Evolutionary conservation across 2,329 filamentous ascomycete genomes (phyloP), one percentile per base, ranked within the genome.

Genomic region (Neofusicoccum sp.): DNA sequence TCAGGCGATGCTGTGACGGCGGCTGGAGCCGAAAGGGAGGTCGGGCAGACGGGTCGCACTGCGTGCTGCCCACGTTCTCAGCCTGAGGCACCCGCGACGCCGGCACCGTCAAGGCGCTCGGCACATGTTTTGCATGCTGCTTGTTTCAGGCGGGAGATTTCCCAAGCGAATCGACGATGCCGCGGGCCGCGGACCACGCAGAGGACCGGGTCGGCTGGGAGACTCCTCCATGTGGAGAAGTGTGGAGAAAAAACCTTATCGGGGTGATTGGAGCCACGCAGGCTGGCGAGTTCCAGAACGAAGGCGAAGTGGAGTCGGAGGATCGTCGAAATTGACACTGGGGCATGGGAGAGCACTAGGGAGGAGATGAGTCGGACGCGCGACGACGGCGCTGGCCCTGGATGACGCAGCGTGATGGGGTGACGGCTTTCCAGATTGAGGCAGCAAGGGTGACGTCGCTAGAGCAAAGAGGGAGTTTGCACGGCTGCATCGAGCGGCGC

Each of bases 41-140:
- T n/a, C 12, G 41, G 29, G 56, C 29, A 36, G 36, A 14, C 34
- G 31, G 56, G 56, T 60, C 41, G 44, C 56, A 60, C 56, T 33
- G 56, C 56, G 56, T 60, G 29, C 56, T 48, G 43, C 56, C 56
- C 56, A 60, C 56, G 56, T 60, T 60, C 22, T 60, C 45, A 49
- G 56, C 45, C 56, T 60, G 56, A 60, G 56, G 45, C 56, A 39
- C 54, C 54, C 54, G 54, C 54, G 54, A 36, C 54, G 28, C 11
- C 54, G 54, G 54, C 28, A 58, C 41, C 39, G 54, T 39, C 54
- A 45, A 22, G 22, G 22, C 22, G 22, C 22, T 22, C 22, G 22
- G 22, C 22, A 22, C 22, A 44, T 58, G 54, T 58, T 45, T 43
- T 58, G 54, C 54, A 58, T 44, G 52, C 7, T 34, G 54, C 54